Base-by-base conservation (phyloP, 1,284 basidiomycete species). In the Heterobasidion annosum region DNA sequence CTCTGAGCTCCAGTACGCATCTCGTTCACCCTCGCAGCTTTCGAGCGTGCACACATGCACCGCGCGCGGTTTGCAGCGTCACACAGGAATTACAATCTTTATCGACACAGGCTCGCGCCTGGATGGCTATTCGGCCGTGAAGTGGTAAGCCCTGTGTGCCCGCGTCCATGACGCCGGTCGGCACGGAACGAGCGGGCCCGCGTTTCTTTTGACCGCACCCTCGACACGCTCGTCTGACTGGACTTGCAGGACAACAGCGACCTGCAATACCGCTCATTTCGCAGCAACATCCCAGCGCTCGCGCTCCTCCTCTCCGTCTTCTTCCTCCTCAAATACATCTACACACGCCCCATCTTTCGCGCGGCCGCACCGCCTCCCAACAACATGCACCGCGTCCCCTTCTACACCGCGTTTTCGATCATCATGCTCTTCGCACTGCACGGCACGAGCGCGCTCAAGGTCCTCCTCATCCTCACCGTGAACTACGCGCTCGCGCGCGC, bases 361-460 rank as follows among this genome's bases (percentile, higher is more conserved):
- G 45, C 53, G 13, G 43, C 58, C 13, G 52, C 33, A 51, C 45
- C 45, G 10, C 34, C 54, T n/a, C 54, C 54, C 33, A 64, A 75
- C 59, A 66, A 68, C 44, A 63, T 77, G 15, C 67, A 73, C 63
- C 70, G 75, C 51, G 67, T 83, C 42, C 73, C 76, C n/a, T 75
- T 82, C 66, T 73, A 75, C 60, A 78, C 84, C 59, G 65, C 78
- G 9, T 86, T 87, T 61, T 84, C 90, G 2, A 52, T 82, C n/a
- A 59, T 84, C 50, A 84, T 93, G 70, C 73, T 97, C 44, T 56
- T 83, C 16, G 82, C 80, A 2, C 70, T 99, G n/a, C 96, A 98
- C 67, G 97, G 97, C 33, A 69, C 83, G n/a, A 91, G 89, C 61
- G 70, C 79, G 1, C 43, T 95, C 65, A 98, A 98, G 67, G 82